These are phyloP conservation scores for Candida silvicultrix DNA, from an alignment of 805 yeast genomes.

Conservation along the genomic window DNA sequence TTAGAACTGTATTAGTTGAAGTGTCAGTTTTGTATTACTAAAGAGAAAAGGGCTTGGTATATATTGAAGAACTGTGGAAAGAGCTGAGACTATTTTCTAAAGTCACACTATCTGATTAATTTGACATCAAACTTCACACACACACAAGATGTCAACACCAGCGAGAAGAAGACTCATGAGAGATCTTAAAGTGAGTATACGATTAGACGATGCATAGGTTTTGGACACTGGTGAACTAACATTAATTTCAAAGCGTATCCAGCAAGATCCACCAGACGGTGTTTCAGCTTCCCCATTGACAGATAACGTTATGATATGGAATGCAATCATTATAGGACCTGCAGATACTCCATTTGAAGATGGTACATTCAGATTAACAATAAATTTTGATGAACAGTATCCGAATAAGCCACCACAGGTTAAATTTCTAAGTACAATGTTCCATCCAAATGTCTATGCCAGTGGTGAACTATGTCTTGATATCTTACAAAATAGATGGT, in stretches of 20 bases:
- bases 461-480: constrained; percentile 94
- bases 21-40: too few species aligned
- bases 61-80: too few species aligned
- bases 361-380: constrained; percentile 82
- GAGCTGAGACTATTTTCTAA: too few species aligned
- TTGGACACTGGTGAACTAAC: too few species aligned
- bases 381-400: constrained; percentile 94
- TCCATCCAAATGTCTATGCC: constrained; percentile 96
- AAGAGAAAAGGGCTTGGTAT: too few species aligned
- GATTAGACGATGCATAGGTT: neutral
- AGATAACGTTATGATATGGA: constrained; percentile 97
- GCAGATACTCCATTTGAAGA: constrained; percentile 97
- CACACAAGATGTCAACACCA: constrained; percentile 77
- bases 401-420: constrained; percentile 97
- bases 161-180: constrained; percentile 99
- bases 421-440: constrained; percentile 88
- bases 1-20: too few species aligned
- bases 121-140: too few species aligned
- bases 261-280: constrained; percentile 97
- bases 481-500: constrained; percentile 95
- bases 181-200: constrained; percentile 72
- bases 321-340: constrained; percentile 97
- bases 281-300: constrained; percentile 96
- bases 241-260: constrained; percentile 58
- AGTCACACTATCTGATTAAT: too few species aligned